Base-by-base conservation (phyloP, 2,329 filamentous ascomycete genomes). In the Sarocladium brachiariae region DNA sequence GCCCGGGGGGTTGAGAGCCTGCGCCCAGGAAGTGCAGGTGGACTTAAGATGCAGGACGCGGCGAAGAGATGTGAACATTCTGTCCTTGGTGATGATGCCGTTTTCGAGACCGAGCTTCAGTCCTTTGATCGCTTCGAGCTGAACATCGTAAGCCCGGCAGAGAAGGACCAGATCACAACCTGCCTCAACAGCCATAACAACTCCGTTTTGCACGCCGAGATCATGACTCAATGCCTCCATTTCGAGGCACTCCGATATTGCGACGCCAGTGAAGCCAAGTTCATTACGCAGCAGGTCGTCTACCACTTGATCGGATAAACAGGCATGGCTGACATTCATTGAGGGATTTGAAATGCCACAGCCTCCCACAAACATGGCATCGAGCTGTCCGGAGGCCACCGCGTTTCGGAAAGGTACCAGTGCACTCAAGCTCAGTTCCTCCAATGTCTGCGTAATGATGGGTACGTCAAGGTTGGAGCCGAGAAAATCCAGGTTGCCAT, bases 151-250 rank as follows among this genome's bases (percentile, higher is more conserved):
- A 5, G 89, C 90, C 39, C 90, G 84, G 60, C 91, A 97, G 1
- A 96, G 78, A 5, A 96, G 78, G 4, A 96, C 83, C 50, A 97
- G 73, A 65, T 99, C 93, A 63, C 93, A 97, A 13, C 93, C 93
- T 27, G 93, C 92, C 65, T 96, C 93, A 48, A 96, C 88, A 3
- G 93, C 93, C 90, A 96, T 96, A 58, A 97, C 89, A 1, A 92
- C 96, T 11, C 93, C 93, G 35, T 93, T 92, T 58, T 92, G 90
- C 16, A 99, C 90, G n/a, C 92, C 92, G 47, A 97, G 93, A 59
- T 96, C 95, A 62, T 95, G 89, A 56, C 89, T 93, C 8, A 97
- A 77, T 0, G 91, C 90, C 62, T 96, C 91, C 92, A 97, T 97
- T 65, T 96, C 92, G 7, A 97, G 71, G 57, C 92, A 97, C 63